phyloP scores from a whole-genome alignment of 768 basidiomycete species.

The Mycena kentingensis region DNA sequence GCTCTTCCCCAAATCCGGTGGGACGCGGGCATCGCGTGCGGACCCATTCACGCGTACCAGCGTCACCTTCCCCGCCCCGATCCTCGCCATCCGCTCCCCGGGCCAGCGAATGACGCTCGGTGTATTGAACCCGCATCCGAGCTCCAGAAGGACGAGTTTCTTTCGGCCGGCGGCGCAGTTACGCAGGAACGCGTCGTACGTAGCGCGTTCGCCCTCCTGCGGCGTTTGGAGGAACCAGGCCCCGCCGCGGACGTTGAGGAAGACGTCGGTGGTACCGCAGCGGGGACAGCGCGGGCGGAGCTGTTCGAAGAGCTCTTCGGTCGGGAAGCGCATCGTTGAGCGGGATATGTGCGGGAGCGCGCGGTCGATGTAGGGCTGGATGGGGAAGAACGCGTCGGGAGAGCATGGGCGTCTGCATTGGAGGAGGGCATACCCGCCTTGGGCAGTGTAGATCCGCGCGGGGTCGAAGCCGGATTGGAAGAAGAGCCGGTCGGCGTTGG shows the following conservation, averaged over 20 bases:
- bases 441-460: constrained; percentile 3
- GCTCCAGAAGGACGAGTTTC: constrained; percentile 3
- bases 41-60: constrained; percentile 6
- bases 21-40: constrained; percentile 1
- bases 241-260: constrained; percentile 7
- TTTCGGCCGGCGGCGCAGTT: neutral
- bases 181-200: neutral
- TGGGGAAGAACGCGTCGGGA: constrained; percentile 9
- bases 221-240: constrained; percentile 11
- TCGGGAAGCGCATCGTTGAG: constrained; percentile 3
- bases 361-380: constrained; percentile 9
- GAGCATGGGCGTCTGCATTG: constrained; percentile 5
- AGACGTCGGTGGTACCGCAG: constrained; percentile 3
- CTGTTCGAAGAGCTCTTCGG: neutral
- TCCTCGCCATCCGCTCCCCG: constrained; percentile 2
- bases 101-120: constrained; percentile 9
- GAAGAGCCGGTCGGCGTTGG: constrained; percentile 9
- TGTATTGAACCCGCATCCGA: constrained; percentile 7
- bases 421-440: constrained; percentile 2
- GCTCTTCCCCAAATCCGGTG: neutral
- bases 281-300: constrained; percentile 3
- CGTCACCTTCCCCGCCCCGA: neutral
- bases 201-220: neutral
- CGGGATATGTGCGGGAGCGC: constrained; percentile 8
- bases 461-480: constrained; percentile 9